Evolutionary conservation across 495 filamentous ascomycete genomes (phyloP), one percentile per base, ranked within the genome.

Genomic region (Saxophila tyrrhenica): DNA sequence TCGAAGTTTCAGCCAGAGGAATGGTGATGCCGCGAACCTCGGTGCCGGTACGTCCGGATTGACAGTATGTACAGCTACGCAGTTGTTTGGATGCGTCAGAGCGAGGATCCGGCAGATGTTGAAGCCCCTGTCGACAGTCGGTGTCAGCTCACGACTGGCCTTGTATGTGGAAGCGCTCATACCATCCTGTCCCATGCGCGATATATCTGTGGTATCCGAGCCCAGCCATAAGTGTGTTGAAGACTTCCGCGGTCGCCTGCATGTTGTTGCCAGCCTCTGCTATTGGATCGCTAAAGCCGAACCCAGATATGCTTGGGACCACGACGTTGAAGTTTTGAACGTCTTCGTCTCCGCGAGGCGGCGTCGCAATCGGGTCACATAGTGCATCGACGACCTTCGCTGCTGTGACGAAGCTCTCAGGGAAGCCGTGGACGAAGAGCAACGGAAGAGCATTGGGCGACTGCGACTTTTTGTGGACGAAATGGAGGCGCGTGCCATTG

Each of bases 251-350:
- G 1, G 68, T 69, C 39, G 60, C 58, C 25, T 50, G 50, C 15
- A 66, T 38, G 19, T 65, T 68, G 53, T 70, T 69, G 10, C 49
- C 58, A 19, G 60, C 67, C n/a, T 54, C 52, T 2, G 35, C 8
- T 19, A 59, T 52, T 15, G 67, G 59, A 59, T 70, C 67, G 42
- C 69, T 70, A 53, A 72, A 72, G 1, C 66, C 69, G 55, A 67
- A 71, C 0, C 67, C 69, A 1, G 69, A 67, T 32, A 71, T 67
- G 39, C 63, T 67, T 1, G 69, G 67, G 0, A 54, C 61, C 15
- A 72, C 67, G 22, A 71, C 69, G 48, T 71, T 67, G 53, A 72
- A 72, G 0, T 58, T 61, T 32, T 56, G 62, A 7, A 45, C 38
- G 25, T 55, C 39, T 17, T 60, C 46, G 15, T 24, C 20, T 16